A percentile compares a stretch with the other conserved stretches of the same genome.
Evolutionary conservation across 441 rosid species (phyloP).

Genomic region (Euphorbia corollata): DNA sequence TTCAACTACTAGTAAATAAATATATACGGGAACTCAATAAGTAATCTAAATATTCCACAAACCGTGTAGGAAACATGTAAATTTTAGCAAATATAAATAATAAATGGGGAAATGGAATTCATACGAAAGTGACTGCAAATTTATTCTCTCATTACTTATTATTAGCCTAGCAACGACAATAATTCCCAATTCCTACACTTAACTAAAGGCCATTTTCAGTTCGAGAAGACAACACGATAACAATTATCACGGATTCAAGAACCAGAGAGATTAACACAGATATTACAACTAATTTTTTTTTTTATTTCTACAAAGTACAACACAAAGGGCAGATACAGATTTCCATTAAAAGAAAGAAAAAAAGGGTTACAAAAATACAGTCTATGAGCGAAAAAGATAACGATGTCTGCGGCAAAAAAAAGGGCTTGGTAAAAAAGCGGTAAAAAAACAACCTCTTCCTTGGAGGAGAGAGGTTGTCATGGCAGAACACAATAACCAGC

Average conservation of each 20-base stretch:
- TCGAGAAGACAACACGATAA: neutral
- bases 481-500: constrained; percentile 36
- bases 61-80: neutral
- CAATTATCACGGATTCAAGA: too few relatives aligned
- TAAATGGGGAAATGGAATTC: neutral
- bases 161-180: neutral
- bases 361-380: constrained; percentile 25
- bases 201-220: neutral
- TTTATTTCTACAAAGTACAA: constrained; percentile 18
- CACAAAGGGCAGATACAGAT: constrained; percentile 22
- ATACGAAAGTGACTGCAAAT: neutral
- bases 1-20: neutral
- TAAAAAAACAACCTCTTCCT: constrained; percentile 27
- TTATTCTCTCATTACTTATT: neutral
- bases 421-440: constrained; percentile 23
- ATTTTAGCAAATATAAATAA: neutral
- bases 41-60: neutral
- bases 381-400: constrained; percentile 12
- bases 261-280: too few relatives aligned
- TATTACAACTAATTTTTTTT: neutral
- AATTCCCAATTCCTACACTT: neutral
- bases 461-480: constrained; percentile 24
- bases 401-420: constrained; percentile 30
- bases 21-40: neutral
- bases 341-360: constrained; percentile 22